Conservation (phyloP, 352 stramenopile species). For the Globisporangium iwayamae region DNA sequence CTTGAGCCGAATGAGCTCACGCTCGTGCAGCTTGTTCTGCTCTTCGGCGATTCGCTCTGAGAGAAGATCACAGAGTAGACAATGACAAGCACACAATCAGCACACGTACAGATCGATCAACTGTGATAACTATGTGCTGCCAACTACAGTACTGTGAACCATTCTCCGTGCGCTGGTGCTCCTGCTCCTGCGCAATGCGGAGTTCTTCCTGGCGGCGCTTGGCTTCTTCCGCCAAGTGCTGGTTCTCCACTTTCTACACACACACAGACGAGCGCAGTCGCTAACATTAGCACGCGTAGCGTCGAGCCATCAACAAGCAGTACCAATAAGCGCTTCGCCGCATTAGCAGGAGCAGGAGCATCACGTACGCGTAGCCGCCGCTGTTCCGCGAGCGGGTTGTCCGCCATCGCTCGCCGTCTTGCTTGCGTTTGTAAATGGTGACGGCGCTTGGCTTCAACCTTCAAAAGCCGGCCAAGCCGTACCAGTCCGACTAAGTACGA, state of each 20-base stretch:
- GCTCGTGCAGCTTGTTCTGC: slow-evolving; percentile 28
- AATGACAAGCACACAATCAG: neutral
- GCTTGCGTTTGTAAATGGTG: too few relatives aligned
- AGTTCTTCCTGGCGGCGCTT: slow-evolving; percentile 43
- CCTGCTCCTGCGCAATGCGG: slow-evolving; percentile 32
- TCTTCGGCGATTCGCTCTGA: slow-evolving; percentile 40
- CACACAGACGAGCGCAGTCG: slow-evolving; percentile 5
- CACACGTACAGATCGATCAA: neutral
- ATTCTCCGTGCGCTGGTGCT: slow-evolving; percentile 39
- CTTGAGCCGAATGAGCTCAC: slow-evolving; percentile 22
- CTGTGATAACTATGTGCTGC: too few relatives aligned
- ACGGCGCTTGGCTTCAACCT: neutral
- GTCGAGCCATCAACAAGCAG: too few relatives aligned
- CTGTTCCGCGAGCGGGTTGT: slow-evolving; percentile 38
- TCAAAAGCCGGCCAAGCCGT: neutral
- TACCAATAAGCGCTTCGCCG: neutral
- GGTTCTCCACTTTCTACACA: slow-evolving; percentile 67
- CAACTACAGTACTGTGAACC: slow-evolving; percentile 20
- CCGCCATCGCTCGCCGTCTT: neutral
- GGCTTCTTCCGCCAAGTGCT: slow-evolving; percentile 57
- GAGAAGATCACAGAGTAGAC: neutral
- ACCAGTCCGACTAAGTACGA: neutral
- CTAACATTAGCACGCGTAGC: too few relatives aligned
- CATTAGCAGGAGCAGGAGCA: neutral
- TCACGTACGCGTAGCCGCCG: slow-evolving; percentile 30